A percentile compares a stretch with the other conserved stretches of the same genome.
These are phyloP conservation scores for Heritiera littoralis DNA, from an alignment of 345 rosid species.

Conservation along the genomic window DNA sequence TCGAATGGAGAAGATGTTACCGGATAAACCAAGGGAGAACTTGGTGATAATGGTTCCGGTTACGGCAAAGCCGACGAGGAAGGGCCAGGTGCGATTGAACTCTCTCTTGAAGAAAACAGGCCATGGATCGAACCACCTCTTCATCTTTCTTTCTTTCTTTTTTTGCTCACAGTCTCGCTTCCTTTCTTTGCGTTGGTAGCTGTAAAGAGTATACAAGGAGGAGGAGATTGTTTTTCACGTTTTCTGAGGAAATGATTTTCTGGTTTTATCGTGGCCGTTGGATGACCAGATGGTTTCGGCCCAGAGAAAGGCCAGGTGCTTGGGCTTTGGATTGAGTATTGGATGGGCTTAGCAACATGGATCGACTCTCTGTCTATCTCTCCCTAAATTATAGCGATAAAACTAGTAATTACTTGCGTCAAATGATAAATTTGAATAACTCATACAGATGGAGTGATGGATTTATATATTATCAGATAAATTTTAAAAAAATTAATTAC, in stretches of 20 bases:
- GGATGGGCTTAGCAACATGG: not conserved
- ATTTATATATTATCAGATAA: no score
- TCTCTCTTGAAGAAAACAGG: slow-evolving; percentile 82
- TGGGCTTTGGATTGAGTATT: not conserved
- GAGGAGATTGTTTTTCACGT: no score
- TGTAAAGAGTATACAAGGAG: not conserved
- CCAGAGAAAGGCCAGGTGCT: not conserved
- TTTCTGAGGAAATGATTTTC: not conserved
- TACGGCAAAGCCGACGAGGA: slow-evolving; percentile 74
- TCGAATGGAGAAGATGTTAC: slow-evolving; percentile 32
- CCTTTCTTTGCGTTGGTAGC: not conserved
- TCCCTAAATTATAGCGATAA: no score
- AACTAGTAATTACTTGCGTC: no score
- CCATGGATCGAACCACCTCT: slow-evolving; percentile 68
- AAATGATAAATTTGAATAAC: no score
- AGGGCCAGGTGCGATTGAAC: slow-evolving; percentile 80
- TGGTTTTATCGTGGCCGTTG: slow-evolving; percentile 15
- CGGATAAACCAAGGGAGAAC: slow-evolving; percentile 63
- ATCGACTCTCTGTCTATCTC: no score
- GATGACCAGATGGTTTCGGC: not conserved
- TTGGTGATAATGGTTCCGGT: slow-evolving; percentile 73
- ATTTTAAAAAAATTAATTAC: no score
- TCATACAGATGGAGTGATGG: no score
- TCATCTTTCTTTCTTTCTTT: slow-evolving; percentile 29
- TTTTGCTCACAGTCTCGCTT: not conserved